These are phyloP conservation scores for Candida maris DNA, from an alignment of 805 yeast species.

Conservation along the genomic window DNA sequence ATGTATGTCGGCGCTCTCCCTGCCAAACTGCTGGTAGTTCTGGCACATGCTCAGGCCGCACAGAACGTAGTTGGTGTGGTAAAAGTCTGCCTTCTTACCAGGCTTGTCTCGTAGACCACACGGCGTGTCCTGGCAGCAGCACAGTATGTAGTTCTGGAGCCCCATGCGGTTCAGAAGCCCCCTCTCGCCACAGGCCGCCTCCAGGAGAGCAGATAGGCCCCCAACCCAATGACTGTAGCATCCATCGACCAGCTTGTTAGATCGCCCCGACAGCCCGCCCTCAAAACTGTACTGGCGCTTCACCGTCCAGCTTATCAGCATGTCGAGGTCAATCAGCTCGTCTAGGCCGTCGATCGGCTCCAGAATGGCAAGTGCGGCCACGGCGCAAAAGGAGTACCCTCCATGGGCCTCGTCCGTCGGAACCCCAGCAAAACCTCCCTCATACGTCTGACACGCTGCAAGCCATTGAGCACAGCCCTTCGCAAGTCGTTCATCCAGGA, in stretches of 20 bases:
- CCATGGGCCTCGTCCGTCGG: conserved; percentile 94
- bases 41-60: conserved; percentile 69
- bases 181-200: conserved; percentile 38
- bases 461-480: conserved; percentile 59
- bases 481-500: conserved; percentile 57
- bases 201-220: conserved; percentile 63
- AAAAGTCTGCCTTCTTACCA: conserved; percentile 72
- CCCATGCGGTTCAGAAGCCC: conserved; percentile 49
- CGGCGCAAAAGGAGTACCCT: conserved; percentile 91
- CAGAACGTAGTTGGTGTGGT: conserved; percentile 84
- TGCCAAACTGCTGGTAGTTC: conserved; percentile 33
- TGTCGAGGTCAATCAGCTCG: conserved; percentile 38
- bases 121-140: conserved; percentile 65
- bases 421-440: conserved; percentile 91
- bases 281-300: conserved; percentile 69
- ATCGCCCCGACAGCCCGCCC: conserved; percentile 86
- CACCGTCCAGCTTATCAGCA: conserved; percentile 62
- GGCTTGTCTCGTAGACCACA: conserved; percentile 87
- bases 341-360: conserved; percentile 37
- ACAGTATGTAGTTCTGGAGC: conserved; percentile 60
- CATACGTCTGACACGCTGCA: conserved; percentile 74
- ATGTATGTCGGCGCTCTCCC: conserved; percentile 3
- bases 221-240: conserved; percentile 98
- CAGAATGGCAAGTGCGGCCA: conserved; percentile 55
- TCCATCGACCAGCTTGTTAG: conserved; percentile 92